phyloP scores from a whole-genome alignment of 192 early-diverging fungal genomes.

The Coemansia sp. region DNA sequence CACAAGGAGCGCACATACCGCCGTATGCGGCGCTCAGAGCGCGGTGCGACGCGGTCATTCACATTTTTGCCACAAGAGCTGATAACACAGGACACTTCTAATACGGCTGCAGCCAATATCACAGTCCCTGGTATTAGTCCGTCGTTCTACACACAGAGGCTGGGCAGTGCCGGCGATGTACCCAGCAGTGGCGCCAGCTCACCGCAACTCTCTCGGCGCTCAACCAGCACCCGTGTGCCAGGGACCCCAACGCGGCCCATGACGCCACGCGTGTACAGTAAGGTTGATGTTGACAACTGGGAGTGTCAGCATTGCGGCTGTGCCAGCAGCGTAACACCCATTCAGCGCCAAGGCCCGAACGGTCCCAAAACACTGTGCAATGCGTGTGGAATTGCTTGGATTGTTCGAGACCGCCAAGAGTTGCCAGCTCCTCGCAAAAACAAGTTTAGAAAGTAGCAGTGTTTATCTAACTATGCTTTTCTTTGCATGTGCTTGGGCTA shows the following conservation, averaged over 20 bases:
- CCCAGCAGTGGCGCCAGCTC: constrained; percentile 46
- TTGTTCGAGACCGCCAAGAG: constrained; percentile 52
- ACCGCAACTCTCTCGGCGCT: constrained; percentile 28
- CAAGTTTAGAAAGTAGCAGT: constrained; percentile 41
- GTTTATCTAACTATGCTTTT: not conserved
- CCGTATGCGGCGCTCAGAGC: constrained; percentile 51
- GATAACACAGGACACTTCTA: constrained; percentile 24
- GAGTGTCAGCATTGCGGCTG: constrained; percentile 54
- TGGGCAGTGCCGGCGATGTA: constrained; percentile 21
- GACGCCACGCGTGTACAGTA: constrained; percentile 42
- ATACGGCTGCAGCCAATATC: constrained; percentile 11
- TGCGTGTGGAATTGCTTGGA: constrained; percentile 63
- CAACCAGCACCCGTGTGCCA: constrained; percentile 20
- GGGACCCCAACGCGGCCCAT: constrained; percentile 41
- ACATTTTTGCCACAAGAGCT: constrained; percentile 52
- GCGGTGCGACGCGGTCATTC: constrained; percentile 40
- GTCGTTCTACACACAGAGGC: constrained; percentile 41
- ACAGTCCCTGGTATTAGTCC: constrained; percentile 41
- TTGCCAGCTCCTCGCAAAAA: constrained; percentile 51
- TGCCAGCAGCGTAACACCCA: constrained; percentile 45
- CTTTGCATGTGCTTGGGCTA: not conserved
- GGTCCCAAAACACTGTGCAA: constrained; percentile 66
- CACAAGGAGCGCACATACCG: constrained; percentile 53
- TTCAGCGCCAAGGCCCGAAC: constrained; percentile 59
- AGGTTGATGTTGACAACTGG: constrained; percentile 45